Conservation (phyloP, 257 asterid genomes). For the Mitragyna speciosa region DNA sequence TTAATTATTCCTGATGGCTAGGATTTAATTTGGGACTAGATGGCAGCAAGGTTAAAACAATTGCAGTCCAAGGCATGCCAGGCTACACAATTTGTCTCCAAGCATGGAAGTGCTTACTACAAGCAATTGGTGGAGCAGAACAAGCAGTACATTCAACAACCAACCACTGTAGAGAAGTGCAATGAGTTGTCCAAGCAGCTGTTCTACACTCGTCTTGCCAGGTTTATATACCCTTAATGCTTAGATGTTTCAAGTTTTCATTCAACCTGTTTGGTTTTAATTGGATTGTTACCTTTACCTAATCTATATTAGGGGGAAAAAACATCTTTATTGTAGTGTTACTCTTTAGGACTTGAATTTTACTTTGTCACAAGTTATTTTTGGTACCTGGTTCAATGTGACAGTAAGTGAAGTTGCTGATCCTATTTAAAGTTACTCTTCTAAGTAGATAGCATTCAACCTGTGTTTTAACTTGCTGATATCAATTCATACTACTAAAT, state of each 20-base stretch:
- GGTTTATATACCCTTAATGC: conserved; percentile 26
- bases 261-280: not conserved
- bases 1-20: conserved; percentile 6
- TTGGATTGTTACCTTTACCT: not conserved
- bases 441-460: not conserved
- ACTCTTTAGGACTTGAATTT: not conserved
- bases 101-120: conserved; percentile 37
- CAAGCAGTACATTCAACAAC: conserved; percentile 46
- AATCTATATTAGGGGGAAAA: not conserved
- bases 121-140: conserved; percentile 44
- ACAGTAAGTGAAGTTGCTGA: not conserved
- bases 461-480: not conserved
- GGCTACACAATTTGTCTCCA: conserved; percentile 36
- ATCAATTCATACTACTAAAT: not conserved
- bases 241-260: not conserved
- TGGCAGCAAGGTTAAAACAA: conserved; percentile 45
- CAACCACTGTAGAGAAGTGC: conserved; percentile 48
- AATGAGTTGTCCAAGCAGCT: conserved; percentile 46
- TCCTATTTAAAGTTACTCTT: not conserved
- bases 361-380: not conserved
- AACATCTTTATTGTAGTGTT: not conserved
- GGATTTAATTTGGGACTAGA: conserved; percentile 20
- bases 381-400: not conserved
- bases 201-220: conserved; percentile 53
- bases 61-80: conserved; percentile 41